Conservation (phyloP, 2,329 filamentous ascomycete genomes). For the Ophiostoma perfectum region DNA sequence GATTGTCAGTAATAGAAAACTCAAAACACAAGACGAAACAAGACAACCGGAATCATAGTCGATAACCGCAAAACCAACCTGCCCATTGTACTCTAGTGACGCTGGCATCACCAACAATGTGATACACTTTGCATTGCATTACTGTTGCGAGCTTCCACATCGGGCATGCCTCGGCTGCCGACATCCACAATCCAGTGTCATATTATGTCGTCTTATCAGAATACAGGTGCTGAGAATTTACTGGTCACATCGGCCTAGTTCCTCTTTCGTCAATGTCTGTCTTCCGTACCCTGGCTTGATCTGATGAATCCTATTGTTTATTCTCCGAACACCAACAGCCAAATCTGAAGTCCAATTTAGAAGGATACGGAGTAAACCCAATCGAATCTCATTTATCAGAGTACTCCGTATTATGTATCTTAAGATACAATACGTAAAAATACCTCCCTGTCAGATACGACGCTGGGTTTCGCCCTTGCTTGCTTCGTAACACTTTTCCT, state of each 20-base stretch:
- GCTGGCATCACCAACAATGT: not conserved
- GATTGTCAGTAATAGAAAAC: too few relatives aligned
- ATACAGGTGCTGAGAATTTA: not conserved
- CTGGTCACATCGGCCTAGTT: not conserved
- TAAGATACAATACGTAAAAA: not conserved
- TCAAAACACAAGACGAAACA: too few relatives aligned
- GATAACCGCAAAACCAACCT: not conserved
- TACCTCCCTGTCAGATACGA: not conserved
- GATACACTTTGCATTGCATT: conserved; percentile 8
- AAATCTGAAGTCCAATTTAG: not conserved
- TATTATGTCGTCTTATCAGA: not conserved
- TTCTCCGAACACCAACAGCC: not conserved
- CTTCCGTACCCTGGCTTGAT: not conserved
- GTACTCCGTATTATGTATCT: too few relatives aligned
- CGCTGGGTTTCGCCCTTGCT: not conserved
- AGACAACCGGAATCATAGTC: too few relatives aligned
- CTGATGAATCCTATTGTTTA: not conserved
- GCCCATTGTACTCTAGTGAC: not conserved
- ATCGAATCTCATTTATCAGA: too few relatives aligned
- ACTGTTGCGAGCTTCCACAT: not conserved
- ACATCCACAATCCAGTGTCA: not conserved
- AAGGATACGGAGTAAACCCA: too few relatives aligned
- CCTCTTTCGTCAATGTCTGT: not conserved
- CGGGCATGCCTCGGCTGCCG: not conserved
- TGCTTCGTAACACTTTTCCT: not conserved